These are phyloP conservation scores for Pythium vanterpoolii DNA, from an alignment of 352 stramenopile genomes.

Conservation along the genomic window DNA sequence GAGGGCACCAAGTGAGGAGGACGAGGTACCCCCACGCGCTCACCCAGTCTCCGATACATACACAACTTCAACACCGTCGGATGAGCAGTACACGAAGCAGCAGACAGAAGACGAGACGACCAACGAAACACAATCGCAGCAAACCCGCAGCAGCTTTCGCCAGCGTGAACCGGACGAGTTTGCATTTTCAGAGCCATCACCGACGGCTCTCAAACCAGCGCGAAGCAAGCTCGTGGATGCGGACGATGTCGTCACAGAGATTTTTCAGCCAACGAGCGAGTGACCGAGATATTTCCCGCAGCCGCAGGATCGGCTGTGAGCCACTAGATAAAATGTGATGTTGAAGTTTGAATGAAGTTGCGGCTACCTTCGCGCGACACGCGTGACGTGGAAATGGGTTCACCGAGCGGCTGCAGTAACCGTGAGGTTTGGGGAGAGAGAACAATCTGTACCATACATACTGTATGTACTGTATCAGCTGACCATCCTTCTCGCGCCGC, in stretches of 20 bases:
- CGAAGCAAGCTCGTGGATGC: slow-evolving; percentile 5
- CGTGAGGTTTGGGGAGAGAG: too few species aligned
- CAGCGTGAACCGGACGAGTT: background rate
- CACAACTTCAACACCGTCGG: background rate
- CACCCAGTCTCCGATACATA: background rate
- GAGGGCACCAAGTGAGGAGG: background rate
- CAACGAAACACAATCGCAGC: background rate
- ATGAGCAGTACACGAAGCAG: background rate
- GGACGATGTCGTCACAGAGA: background rate
- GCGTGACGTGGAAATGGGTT: background rate
- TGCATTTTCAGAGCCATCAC: background rate
- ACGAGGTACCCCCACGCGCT: background rate
- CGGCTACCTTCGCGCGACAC: slow-evolving; percentile 6
- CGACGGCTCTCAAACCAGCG: background rate
- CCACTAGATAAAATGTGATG: background rate
- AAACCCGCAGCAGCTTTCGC: background rate
- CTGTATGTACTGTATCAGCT: too few species aligned
- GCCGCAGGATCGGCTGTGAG: background rate
- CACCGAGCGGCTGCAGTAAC: background rate
- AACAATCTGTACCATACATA: too few species aligned
- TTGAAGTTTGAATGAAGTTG: slow-evolving; percentile 3
- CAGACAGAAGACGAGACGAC: background rate
- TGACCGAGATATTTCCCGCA: background rate
- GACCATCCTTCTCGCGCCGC: too few species aligned
- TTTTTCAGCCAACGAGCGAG: background rate